Conservation (phyloP, 2,329 filamentous ascomycete genomes). For the Talaromyces funiculosus region DNA sequence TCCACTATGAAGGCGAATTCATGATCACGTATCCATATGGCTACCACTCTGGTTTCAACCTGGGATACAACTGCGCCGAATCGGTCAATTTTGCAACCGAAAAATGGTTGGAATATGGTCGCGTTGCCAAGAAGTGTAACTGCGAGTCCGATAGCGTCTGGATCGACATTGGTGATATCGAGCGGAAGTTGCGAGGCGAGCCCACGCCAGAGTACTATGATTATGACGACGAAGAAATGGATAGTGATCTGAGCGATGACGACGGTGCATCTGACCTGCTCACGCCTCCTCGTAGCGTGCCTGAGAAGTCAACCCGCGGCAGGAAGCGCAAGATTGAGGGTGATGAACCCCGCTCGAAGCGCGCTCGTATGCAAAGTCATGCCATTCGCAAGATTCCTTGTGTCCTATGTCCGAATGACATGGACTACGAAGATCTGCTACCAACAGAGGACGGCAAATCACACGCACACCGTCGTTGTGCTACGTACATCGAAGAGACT, state of each 20-base stretch:
- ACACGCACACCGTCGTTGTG: conserved; percentile 77
- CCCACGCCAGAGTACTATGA: conserved; percentile 48
- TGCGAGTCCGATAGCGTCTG: conserved; percentile 97
- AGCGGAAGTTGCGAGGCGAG: conserved; percentile 87
- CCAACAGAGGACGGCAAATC: conserved; percentile 81
- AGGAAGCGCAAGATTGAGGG: conserved; percentile 64
- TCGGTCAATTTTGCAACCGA: conserved; percentile 98
- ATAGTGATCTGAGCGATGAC: conserved; percentile 60
- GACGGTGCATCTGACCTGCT: conserved; percentile 65
- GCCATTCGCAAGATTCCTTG: conserved; percentile 71
- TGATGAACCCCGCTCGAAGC: conserved; percentile 63
- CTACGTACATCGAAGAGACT: conserved; percentile 85
- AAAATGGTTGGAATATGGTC: conserved; percentile 89
- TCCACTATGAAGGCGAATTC: conserved; percentile 95
- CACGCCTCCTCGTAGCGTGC: conserved; percentile 70
- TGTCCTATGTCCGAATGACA: conserved; percentile 85
- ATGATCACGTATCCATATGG: conserved; percentile 98
- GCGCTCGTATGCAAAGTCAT: conserved; percentile 69
- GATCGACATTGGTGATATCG: conserved; percentile 94
- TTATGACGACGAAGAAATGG: conserved; percentile 41
- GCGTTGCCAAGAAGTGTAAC: conserved; percentile 93
- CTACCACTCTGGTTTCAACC: conserved; percentile 95
- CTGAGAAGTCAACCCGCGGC: conserved; percentile 48
- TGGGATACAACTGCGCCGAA: conserved; percentile 97
- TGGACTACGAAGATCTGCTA: conserved; percentile 73